These are phyloP conservation scores for Spiromastix sp. DNA, from an alignment of 2,329 filamentous ascomycete genomes.

Conservation along the genomic window DNA sequence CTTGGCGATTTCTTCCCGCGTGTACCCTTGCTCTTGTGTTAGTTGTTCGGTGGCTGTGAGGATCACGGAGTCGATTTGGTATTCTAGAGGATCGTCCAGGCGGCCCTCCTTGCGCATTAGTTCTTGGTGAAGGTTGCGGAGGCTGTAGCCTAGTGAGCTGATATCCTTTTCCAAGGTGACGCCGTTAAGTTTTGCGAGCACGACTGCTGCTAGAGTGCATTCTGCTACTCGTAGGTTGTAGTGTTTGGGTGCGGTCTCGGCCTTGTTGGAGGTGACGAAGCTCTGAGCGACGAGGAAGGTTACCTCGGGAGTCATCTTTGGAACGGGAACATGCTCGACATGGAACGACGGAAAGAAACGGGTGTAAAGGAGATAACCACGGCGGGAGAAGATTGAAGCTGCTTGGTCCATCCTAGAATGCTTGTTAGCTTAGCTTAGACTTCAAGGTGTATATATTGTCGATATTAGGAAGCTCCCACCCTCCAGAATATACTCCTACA, in stretches of 20 bases:
- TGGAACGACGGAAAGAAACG: slow-evolving; percentile 73
- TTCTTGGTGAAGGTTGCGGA: slow-evolving; percentile 77
- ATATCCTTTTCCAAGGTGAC: slow-evolving; percentile 65
- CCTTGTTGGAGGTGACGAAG: slow-evolving; percentile 89
- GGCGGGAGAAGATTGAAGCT: slow-evolving; percentile 84
- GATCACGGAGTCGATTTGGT: slow-evolving; percentile 66
- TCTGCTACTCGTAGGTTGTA: slow-evolving; percentile 97
- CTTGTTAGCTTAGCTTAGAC: slow-evolving; percentile 19
- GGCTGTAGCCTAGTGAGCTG: slow-evolving; percentile 69
- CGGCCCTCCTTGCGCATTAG: slow-evolving; percentile 52
- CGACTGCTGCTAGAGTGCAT: slow-evolving; percentile 73
- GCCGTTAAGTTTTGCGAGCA: slow-evolving; percentile 49
- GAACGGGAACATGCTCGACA: slow-evolving; percentile 70
- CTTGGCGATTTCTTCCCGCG: slow-evolving; percentile 68
- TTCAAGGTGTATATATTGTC: too few relatives aligned
- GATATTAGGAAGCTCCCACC: too few relatives aligned
- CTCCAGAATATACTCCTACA: slow-evolving; percentile 93
- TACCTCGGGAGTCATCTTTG: slow-evolving; percentile 68
- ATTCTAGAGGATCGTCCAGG: slow-evolving; percentile 41
- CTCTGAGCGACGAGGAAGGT: slow-evolving; percentile 91
- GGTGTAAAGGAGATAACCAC: slow-evolving; percentile 79
- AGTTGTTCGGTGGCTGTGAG: slow-evolving; percentile 61
- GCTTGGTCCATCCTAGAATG: slow-evolving; percentile 80
- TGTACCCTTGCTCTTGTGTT: slow-evolving; percentile 72
- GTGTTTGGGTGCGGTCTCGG: slow-evolving; percentile 82